Conservation (phyloP, 2,329 filamentous ascomycete species). For the Hymenoscyphus fructigenus region DNA sequence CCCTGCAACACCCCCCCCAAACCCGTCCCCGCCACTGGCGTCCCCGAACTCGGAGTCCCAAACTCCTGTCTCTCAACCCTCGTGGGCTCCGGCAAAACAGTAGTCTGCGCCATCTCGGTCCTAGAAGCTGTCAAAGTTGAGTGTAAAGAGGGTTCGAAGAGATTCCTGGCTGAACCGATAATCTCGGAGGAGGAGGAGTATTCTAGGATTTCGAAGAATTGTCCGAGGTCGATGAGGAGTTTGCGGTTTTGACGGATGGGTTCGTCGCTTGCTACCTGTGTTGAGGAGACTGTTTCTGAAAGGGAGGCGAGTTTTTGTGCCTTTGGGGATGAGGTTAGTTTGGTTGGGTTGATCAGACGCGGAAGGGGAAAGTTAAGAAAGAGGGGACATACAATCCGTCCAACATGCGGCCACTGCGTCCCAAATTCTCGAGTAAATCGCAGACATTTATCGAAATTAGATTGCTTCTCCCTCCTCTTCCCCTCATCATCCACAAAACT, state of each 20-base stretch:
- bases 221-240: conserved; percentile 46
- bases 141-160: conserved; percentile 45
- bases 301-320: conserved; percentile 44
- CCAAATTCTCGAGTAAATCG: conserved; percentile 44
- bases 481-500: conserved; percentile 45
- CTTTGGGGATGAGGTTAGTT: conserved; percentile 29
- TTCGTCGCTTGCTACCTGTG: conserved; percentile 38
- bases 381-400: conserved; percentile 38
- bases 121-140: conserved; percentile 29
- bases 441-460: conserved; percentile 46
- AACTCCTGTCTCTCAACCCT: conserved; percentile 38
- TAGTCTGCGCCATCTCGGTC: conserved; percentile 44
- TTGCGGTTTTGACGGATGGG: conserved; percentile 34
- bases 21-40: conserved; percentile 25
- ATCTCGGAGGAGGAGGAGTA: conserved; percentile 44
- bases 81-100: conserved; percentile 44
- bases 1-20: not conserved
- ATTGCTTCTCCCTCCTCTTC: conserved; percentile 42
- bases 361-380: not conserved
- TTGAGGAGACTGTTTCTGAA: conserved; percentile 45
- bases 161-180: conserved; percentile 36
- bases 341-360: too few relatives aligned
- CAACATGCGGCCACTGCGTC: conserved; percentile 46
- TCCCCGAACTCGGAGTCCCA: conserved; percentile 22
- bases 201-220: conserved; percentile 50